Percentiles rank a stretch among this genome's conserved stretches.
phyloP scores from a whole-genome alignment of 176 grass and related monocot species.

The Dendrocalamus sinicus region DNA sequence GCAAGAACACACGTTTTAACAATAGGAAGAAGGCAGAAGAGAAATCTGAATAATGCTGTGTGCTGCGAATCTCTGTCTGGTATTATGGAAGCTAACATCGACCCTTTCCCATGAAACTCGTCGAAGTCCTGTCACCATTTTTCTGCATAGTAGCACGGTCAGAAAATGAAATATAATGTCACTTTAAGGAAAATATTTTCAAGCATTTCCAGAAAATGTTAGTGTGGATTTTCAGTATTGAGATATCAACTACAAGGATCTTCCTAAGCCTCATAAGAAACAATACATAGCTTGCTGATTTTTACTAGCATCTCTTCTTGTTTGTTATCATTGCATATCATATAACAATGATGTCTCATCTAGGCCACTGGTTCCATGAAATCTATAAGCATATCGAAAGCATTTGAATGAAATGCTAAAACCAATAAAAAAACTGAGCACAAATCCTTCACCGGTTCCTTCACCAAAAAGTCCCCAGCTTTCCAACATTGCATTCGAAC shows the following conservation, averaged over 20 bases:
- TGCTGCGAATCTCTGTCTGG: constrained; percentile 66
- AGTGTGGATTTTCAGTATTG: not conserved
- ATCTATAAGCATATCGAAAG: too few relatives aligned
- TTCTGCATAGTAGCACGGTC: constrained; percentile 42
- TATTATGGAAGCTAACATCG: constrained; percentile 79
- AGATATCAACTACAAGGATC: not conserved
- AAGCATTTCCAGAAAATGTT: not conserved
- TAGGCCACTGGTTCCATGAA: not conserved
- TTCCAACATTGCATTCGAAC: not conserved
- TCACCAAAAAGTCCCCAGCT: not conserved
- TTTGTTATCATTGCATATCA: not conserved
- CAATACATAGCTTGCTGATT: not conserved
- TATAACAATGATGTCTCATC: not conserved
- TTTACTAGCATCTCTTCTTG: not conserved
- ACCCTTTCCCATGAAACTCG: constrained; percentile 82
- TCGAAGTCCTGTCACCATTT: constrained; percentile 70
- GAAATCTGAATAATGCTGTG: constrained; percentile 88
- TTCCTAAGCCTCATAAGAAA: not conserved
- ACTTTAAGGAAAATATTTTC: not conserved
- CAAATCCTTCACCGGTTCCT: not conserved
- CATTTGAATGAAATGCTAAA: too few relatives aligned
- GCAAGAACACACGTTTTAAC: not conserved
- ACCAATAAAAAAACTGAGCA: not conserved
- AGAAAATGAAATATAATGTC: not conserved
- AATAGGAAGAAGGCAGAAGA: not conserved